These are phyloP conservation scores for Phyllachora maydis DNA, from an alignment of 2,329 filamentous ascomycete species.

Conservation along the genomic window DNA sequence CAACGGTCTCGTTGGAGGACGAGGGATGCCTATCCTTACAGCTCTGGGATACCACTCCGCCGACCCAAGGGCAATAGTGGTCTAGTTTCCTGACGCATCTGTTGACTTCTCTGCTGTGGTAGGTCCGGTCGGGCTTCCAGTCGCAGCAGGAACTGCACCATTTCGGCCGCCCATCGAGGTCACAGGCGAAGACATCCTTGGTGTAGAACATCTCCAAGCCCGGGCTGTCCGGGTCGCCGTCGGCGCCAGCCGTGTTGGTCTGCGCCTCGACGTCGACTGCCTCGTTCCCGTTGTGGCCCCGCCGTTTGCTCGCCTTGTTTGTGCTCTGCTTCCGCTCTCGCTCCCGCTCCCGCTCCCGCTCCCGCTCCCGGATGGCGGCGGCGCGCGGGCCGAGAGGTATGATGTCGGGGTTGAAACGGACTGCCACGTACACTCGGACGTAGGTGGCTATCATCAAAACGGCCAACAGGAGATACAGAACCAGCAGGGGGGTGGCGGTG, in stretches of 20 bases:
- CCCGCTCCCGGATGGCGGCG: conserved; percentile 4
- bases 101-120: conserved; percentile 67
- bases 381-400: conserved; percentile 37
- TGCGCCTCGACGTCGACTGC: conserved; percentile 4
- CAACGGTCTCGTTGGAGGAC: conserved; percentile 1
- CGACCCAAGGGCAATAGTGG: conserved; percentile 94
- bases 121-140: conserved; percentile 74
- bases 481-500: conserved; percentile 47
- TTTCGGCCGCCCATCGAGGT: conserved; percentile 60
- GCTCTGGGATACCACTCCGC: conserved; percentile 73
- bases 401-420: conserved; percentile 52
- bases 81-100: conserved; percentile 83
- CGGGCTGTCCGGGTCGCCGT: conserved; percentile 35
- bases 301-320: too few species aligned
- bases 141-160: conserved; percentile 73
- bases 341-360: conserved; percentile 1
- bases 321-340: conserved; percentile 2
- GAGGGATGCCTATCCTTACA: conserved; percentile 19
- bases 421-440: conserved; percentile 45
- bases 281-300: conserved; percentile 7
- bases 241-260: conserved; percentile 11
- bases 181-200: conserved; percentile 68
- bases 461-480: conserved; percentile 53
- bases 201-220: conserved; percentile 61
- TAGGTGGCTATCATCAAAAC: conserved; percentile 47